Evolutionary conservation across 306 rosid species (phyloP), one percentile per base, ranked within the genome.

Genomic region (Biancaea sappan): DNA sequence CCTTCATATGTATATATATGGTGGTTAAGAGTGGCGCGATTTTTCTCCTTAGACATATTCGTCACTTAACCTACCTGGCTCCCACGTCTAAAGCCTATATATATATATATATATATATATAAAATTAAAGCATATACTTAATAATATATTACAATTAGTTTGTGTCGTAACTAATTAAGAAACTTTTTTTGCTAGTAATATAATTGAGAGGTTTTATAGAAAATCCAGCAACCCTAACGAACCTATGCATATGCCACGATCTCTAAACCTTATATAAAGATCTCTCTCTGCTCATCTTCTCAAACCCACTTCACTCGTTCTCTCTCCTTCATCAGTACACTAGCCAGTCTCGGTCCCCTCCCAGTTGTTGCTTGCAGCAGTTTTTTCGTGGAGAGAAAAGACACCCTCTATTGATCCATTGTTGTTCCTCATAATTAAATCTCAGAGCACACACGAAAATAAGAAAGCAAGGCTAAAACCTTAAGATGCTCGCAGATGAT

Each of bases 251-350:
- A 25, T 69, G 34, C 77, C 72, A 71, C 81, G 47, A 48, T 66
- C 56, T 65, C 72, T 31, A 41, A 72, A 61, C 54, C 72, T 72
- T 79, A 83, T 83, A 79, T 79, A 79, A 75, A 71, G 79, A 47
- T 67, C 18, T 66, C 18, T 66, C 28, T 26, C 34, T 1, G 11
- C 75, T 66, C 35, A 15, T 6, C 77, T 76, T 57, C 70, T 41
- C 57, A 57, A 18, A 60, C 77, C 66, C 79, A 53, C 63, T 35
- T 65, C 58, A 68, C 53, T 50, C 8, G 10, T n/a, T 66, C 31
- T 37, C 71, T 76, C 68, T 46, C 62, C 21, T 38, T 66, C 29
- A 28, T 43, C 58, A 16, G n/a, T n/a, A n/a, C n/a, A n/a, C n/a
- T n/a, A n/a, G n/a, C n/a, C n/a, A n/a, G 22, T 46, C 35, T 56